Percentiles rank a stretch among this genome's conserved stretches.
phyloP scores from a whole-genome alignment of 768 basidiomycete genomes.

The Pleurotus giganteus region DNA sequence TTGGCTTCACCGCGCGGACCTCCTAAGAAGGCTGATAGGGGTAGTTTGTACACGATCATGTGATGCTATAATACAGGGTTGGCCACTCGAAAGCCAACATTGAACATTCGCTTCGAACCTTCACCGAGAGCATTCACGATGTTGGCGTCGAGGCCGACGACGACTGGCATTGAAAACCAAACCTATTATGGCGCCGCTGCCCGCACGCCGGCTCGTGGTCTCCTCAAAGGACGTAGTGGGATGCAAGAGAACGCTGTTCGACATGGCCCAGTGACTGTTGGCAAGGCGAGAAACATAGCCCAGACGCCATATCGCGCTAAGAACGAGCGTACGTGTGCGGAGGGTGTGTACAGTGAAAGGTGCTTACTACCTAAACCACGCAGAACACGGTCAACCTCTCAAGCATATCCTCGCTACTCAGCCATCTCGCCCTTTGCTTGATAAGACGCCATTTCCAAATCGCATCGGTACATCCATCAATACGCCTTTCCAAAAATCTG shows the following conservation, averaged over 20 bases:
- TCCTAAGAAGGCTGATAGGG: too few species aligned
- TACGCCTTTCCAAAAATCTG: slow-evolving; percentile 33
- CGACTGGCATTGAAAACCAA: background rate
- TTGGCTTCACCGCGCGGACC: too few species aligned
- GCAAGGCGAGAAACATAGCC: background rate
- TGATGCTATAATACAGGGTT: background rate
- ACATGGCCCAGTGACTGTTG: slow-evolving; percentile 1
- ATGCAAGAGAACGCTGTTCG: slow-evolving; percentile 9
- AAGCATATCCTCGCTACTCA: slow-evolving; percentile 20
- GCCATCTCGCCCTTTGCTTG: slow-evolving; percentile 51
- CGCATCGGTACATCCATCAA: slow-evolving; percentile 37
- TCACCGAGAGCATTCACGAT: background rate
- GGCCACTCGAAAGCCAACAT: background rate
- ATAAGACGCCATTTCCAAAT: slow-evolving; percentile 79
- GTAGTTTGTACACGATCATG: background rate
- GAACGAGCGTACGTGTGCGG: slow-evolving; percentile 1
- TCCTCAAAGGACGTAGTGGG: slow-evolving; percentile 7
- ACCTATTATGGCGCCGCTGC: background rate
- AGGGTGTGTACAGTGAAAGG: background rate
- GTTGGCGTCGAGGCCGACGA: background rate
- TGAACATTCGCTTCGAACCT: background rate
- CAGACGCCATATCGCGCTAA: slow-evolving; percentile 7
- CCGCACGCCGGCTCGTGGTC: slow-evolving; percentile 4
- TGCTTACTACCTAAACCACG: background rate
- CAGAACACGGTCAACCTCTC: background rate